Percentiles rank a stretch among this genome's conserved stretches.
These are phyloP conservation scores for Colletotrichum higginsianum DNA, from an alignment of 2,329 filamentous ascomycete species.

Conservation along the genomic window DNA sequence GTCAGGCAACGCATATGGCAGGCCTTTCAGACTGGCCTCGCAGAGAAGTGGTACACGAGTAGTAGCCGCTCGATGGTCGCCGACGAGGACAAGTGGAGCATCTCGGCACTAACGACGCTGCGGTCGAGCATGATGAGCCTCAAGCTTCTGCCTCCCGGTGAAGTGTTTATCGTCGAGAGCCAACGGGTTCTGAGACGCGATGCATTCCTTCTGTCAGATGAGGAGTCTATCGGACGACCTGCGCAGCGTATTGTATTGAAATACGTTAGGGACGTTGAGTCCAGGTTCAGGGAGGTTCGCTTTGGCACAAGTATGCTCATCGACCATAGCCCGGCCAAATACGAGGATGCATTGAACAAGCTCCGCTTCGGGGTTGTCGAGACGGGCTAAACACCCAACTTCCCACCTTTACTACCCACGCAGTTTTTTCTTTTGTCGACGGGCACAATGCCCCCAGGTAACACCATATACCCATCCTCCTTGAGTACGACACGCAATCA, in stretches of 20 bases:
- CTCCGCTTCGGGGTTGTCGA: conserved; percentile 66
- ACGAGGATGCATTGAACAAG: conserved; percentile 78
- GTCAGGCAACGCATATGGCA: conserved; percentile 78
- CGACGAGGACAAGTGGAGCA: conserved; percentile 79
- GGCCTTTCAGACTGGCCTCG: conserved; percentile 73
- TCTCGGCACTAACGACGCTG: conserved; percentile 75
- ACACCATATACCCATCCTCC: conserved; percentile 31
- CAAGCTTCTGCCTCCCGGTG: conserved; percentile 82
- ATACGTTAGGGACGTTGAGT: conserved; percentile 80
- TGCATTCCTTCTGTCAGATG: conserved; percentile 67
- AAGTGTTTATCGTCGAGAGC: conserved; percentile 81
- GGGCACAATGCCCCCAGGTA: not conserved
- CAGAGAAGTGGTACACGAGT: conserved; percentile 71
- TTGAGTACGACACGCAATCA: conserved; percentile 15
- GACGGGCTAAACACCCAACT: conserved; percentile 16
- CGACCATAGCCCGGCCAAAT: conserved; percentile 82
- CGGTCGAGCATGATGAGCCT: conserved; percentile 77
- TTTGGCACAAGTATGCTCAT: conserved; percentile 82
- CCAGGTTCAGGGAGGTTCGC: conserved; percentile 77
- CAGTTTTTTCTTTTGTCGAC: conserved; percentile 28
- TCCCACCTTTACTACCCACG: not conserved
- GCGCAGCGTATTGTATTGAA: conserved; percentile 79
- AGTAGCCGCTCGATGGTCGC: conserved; percentile 54
- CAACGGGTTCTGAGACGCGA: conserved; percentile 77
- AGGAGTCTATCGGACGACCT: conserved; percentile 72